Evolutionary conservation across 192 early-diverging fungal genomes (phyloP), one percentile per base, ranked within the genome.

Genomic region (Coemansia sp.): DNA sequence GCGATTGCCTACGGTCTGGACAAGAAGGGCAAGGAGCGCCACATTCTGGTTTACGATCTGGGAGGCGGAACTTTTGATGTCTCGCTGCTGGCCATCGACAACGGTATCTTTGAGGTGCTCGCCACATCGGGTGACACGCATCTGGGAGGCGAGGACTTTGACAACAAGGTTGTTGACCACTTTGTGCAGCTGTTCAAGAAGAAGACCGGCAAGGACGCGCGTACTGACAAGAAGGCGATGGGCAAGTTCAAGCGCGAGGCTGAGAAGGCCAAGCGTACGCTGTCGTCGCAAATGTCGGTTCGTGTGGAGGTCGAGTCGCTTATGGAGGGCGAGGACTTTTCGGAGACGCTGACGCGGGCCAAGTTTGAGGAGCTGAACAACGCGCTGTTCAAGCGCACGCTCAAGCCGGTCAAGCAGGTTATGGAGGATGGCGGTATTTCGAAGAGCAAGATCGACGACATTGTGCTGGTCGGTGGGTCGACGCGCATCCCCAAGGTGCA

Each of bases 31-130:
- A 86, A 85, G 63, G 94, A 96, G 84, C 86, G 87, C 65, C 93
- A 96, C 82, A 89, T 96, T 50, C 90, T 98, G 57, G 92, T 98
- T 64, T 98, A 89, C 82, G 96, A 98, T 85, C 85, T 98, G 65
- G 96, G 96, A 75, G 96, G 96, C 83, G 96, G 94, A 87, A 91
- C 94, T 81, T 96, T 97, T 72, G 94, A 98, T 89, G 94, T 98
- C n/a, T 97, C 94, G 35, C 86, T 97, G 57, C 82, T 97, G 69
- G 91, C 93, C 61, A 95, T 97, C 59, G 92, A 94, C 65, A 92
- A 94, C 75, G 94, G 96, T 82, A 91, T 98, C 67, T 98, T 97
- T 74, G 94, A 94, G 70, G 94, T 98, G 54, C 83, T 94, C 70
- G 88, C 96, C 48, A 97, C 94, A 69, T 90, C 91, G 69, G 96